Evolutionary conservation across 768 basidiomycete genomes (phyloP), one percentile per base, ranked within the genome.

Genomic region (Tylopilus balloui): DNA sequence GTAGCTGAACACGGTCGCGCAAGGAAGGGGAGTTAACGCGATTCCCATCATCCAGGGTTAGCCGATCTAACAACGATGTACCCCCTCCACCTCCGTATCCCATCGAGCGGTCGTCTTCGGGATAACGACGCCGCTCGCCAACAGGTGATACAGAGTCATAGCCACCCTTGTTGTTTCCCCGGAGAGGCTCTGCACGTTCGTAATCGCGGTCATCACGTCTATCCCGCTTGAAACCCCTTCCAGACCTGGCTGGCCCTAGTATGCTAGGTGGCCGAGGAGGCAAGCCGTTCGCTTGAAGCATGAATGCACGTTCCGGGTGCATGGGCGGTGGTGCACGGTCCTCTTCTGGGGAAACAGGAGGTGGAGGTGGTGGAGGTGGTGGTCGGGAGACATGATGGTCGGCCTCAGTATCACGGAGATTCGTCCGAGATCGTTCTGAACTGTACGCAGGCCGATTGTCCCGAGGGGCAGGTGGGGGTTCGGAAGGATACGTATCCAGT

Each of bases 1-100:
- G 64, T 25, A 68, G 24, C 41, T 73, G 69, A n/a, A 74, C 71
- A 13, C 73, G 60, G 0, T 73, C 73, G 4, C 68, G 58, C 45
- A 74, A 48, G 5, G 72, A 66, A 21, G 54, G 53, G 23, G 54
- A 55, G 25, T 48, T 44, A 48, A 48, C 34, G 19, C 14, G 43
- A 29, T 28, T 17, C 8, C 48, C 55, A 24, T 45, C 62, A 24
- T 63, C 61, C 14, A 71, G 48, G 11, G 59, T 62, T 37, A 75
- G 53, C 24, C 73, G 66, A 23, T 75, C 73, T 21, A 75, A 49
- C 15, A 75, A 53, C 0, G 73, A 75, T 2, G 54, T 58, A 7
- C 70, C 71, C 11, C 45, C 50, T 5, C 52, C 54, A 13, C 46
- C 28, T n/a, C 21, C 31, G 11, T 47, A 40, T 5, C 5, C 39